phyloP scores from a whole-genome alignment of 1,284 basidiomycete species.

The Austroboletus rostrupii region DNA sequence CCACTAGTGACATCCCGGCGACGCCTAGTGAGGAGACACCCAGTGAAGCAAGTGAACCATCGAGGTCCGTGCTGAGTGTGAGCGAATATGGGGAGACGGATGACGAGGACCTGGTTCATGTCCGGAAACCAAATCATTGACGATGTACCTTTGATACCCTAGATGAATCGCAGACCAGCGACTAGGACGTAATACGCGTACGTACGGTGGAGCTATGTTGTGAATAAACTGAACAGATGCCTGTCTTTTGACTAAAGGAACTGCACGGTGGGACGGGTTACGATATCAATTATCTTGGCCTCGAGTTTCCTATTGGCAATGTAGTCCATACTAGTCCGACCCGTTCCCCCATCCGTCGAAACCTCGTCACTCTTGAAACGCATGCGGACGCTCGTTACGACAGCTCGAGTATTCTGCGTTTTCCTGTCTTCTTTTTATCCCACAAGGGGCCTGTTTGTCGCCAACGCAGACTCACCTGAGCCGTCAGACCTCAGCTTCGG shows the following conservation, averaged over 20 bases:
- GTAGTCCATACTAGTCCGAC: too few species aligned
- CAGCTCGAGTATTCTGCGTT: conserved; percentile 7
- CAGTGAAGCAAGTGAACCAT: conserved; percentile 25
- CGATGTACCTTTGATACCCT: conserved; percentile 24
- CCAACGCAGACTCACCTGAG: conserved; percentile 3
- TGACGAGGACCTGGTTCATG: conserved; percentile 75
- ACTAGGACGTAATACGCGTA: conserved; percentile 12
- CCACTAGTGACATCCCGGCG: conserved; percentile 10
- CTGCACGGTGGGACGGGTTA: too few species aligned
- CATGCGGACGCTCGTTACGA: conserved; percentile 13
- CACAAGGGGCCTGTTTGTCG: conserved; percentile 1
- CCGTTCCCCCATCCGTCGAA: background rate
- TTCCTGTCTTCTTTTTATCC: background rate
- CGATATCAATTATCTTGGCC: too few species aligned
- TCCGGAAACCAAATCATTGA: conserved; percentile 49
- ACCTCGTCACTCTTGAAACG: background rate
- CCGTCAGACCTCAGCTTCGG: conserved; percentile 1
- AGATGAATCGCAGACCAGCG: conserved; percentile 7
- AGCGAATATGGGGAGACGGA: conserved; percentile 72
- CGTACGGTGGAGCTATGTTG: conserved; percentile 8
- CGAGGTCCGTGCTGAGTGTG: conserved; percentile 26
- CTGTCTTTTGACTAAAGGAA: background rate
- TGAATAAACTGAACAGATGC: conserved; percentile 8
- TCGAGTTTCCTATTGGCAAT: background rate
- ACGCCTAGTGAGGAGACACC: conserved; percentile 29